Conservation (phyloP, 805 yeast genomes). For the Kazachstania martiniae region DNA sequence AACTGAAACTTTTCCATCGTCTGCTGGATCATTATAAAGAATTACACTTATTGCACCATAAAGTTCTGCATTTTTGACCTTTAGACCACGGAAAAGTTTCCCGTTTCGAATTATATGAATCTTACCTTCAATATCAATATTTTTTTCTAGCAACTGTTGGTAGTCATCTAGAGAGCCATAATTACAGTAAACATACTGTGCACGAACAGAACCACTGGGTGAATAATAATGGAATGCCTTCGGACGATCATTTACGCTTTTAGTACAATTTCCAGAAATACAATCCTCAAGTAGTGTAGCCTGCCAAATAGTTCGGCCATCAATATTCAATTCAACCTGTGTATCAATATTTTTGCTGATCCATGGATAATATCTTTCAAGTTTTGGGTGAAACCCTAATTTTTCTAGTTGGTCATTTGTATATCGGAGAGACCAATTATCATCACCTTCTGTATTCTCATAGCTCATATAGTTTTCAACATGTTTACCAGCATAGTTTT, state of each 20-base stretch:
- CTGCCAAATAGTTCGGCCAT: constrained; percentile 31
- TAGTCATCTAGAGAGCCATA: constrained; percentile 53
- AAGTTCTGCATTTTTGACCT: constrained; percentile 50
- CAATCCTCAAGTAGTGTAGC: constrained; percentile 44
- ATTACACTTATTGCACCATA: constrained; percentile 55
- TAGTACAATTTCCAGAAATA: constrained; percentile 32
- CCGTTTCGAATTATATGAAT: constrained; percentile 51
- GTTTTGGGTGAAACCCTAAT: constrained; percentile 39
- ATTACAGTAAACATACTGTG: constrained; percentile 47
- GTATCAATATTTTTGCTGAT: constrained; percentile 42
- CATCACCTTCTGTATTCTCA: constrained; percentile 27
- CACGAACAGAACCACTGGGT: constrained; percentile 49
- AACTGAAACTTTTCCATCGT: constrained; percentile 46
- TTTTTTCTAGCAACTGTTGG: constrained; percentile 27
- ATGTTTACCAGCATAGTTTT: constrained; percentile 27
- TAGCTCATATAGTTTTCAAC: constrained; percentile 12
- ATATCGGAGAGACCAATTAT: constrained; percentile 39
- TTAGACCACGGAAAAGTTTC: constrained; percentile 39
- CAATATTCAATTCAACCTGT: constrained; percentile 26
- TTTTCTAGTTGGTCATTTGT: constrained; percentile 39
- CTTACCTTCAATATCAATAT: constrained; percentile 39
- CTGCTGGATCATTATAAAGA: constrained; percentile 32
- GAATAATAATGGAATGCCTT: constrained; percentile 57
- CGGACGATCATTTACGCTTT: constrained; percentile 25
- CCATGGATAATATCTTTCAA: constrained; percentile 49